phyloP scores from a whole-genome alignment of 257 asterid species.

The Plantago elongata region DNA sequence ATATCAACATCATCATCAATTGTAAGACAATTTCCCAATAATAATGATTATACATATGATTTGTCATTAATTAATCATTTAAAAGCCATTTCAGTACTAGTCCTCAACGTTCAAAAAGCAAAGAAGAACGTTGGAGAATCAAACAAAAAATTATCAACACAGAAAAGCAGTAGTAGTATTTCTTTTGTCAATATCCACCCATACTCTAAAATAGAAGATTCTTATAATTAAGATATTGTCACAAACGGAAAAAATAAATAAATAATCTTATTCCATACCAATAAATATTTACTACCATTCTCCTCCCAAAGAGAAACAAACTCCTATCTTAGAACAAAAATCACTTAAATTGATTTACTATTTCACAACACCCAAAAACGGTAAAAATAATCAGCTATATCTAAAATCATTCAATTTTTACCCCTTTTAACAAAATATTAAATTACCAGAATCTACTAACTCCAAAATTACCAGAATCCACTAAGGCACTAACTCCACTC shows the following conservation, averaged over 20 bases:
- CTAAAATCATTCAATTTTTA: too few relatives aligned
- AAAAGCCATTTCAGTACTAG: not conserved
- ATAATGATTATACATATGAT: too few relatives aligned
- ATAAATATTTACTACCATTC: too few relatives aligned
- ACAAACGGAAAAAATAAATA: not conserved
- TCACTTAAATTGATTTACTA: too few relatives aligned
- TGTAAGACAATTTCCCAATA: too few relatives aligned
- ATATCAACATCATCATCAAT: too few relatives aligned
- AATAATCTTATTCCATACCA: not conserved
- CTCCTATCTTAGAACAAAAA: too few relatives aligned
- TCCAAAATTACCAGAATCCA: not conserved
- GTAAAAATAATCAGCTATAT: too few relatives aligned
- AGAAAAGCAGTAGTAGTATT: not conserved
- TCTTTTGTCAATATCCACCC: not conserved
- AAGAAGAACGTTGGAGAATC: constrained; percentile 4
- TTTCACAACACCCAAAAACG: too few relatives aligned
- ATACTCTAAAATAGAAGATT: not conserved
- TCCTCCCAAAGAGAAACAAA: too few relatives aligned
- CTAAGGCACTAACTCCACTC: constrained; percentile 6
- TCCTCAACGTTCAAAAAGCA: not conserved
- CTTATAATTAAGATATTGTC: not conserved
- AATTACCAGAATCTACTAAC: not conserved
- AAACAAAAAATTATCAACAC: constrained; percentile 1
- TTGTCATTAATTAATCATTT: not conserved
- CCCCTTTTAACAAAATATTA: too few relatives aligned